Conservation (phyloP, 75 land plant species). For the Picea glauca region DNA sequence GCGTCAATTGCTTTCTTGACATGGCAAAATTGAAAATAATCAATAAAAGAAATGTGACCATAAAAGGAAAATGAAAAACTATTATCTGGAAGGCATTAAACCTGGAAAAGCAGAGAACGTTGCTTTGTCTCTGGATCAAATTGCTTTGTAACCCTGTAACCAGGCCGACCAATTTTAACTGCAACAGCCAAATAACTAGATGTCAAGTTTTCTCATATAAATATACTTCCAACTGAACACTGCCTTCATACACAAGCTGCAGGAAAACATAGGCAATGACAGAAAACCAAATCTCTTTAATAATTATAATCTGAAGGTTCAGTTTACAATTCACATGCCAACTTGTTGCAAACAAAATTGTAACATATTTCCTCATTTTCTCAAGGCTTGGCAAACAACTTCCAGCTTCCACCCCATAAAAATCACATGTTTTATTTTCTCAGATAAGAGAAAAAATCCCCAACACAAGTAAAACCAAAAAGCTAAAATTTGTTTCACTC, state of each 20-base stretch:
- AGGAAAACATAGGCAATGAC: slow-evolving; percentile 2
- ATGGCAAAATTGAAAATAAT: neutral
- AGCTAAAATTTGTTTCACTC: too few relatives aligned
- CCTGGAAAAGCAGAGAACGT: slow-evolving; percentile 98
- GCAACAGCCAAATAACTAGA: slow-evolving; percentile 13
- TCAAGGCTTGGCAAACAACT: too few relatives aligned
- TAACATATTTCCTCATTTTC: neutral
- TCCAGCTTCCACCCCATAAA: too few relatives aligned
- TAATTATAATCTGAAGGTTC: neutral
- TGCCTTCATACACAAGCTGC: neutral
- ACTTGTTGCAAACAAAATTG: neutral
- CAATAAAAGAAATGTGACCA: neutral
- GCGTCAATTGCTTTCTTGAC: neutral
- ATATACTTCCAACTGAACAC: neutral
- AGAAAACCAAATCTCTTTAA: neutral
- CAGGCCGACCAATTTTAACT: slow-evolving; percentile 99
- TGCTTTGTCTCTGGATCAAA: slow-evolving; percentile 94
- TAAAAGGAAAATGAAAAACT: neutral
- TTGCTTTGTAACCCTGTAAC: slow-evolving; percentile 96
- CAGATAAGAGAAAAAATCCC: too few relatives aligned
- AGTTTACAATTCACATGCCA: neutral
- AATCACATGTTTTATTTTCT: too few relatives aligned
- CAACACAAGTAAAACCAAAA: too few relatives aligned
- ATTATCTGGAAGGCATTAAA: slow-evolving; percentile 9
- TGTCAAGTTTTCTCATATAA: neutral